Evolutionary conservation across 2,329 filamentous ascomycete genomes (phyloP).

Genomic region (Elsinoe batatas): DNA sequence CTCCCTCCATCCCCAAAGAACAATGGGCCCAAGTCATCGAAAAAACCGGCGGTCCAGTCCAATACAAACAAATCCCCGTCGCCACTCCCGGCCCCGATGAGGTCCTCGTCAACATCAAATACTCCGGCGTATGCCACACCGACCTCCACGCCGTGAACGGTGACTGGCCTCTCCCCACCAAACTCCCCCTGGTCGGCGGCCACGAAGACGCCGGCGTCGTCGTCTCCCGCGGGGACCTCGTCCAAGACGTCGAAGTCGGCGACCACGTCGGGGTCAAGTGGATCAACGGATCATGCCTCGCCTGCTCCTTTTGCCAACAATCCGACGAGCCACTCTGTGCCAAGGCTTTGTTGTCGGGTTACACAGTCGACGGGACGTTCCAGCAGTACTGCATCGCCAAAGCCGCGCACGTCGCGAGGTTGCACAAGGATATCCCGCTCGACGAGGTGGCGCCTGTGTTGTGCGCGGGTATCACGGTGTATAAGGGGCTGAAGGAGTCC

Average conservation of each 20-base stretch:
- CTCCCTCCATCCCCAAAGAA: conserved; percentile 57
- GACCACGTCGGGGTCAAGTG: conserved; percentile 84
- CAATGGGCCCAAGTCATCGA: conserved; percentile 92
- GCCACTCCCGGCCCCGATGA: conserved; percentile 75
- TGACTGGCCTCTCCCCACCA: conserved; percentile 78
- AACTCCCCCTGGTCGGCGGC: conserved; percentile 77
- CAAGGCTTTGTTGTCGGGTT: conserved; percentile 68
- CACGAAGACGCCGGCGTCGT: conserved; percentile 71
- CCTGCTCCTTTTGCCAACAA: conserved; percentile 73
- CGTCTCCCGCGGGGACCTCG: conserved; percentile 67
- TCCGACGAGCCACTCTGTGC: conserved; percentile 76
- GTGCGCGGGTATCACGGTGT: conserved; percentile 79
- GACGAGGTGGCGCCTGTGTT: conserved; percentile 71
- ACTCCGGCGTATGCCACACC: conserved; percentile 83
- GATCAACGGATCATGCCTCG: conserved; percentile 79
- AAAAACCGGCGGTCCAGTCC: conserved; percentile 58
- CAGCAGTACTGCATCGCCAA: conserved; percentile 88
- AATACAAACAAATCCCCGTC: conserved; percentile 76
- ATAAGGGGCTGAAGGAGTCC: conserved; percentile 85
- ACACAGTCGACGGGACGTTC: conserved; percentile 87
- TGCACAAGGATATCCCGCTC: conserved; percentile 66
- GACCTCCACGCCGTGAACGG: conserved; percentile 74
- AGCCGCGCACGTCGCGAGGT: conserved; percentile 71
- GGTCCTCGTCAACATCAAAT: conserved; percentile 85
- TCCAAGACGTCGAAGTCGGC: conserved; percentile 68